Evolutionary conservation across 2,329 filamentous ascomycete genomes (phyloP).

Genomic region (Sordariomycetes sp.): DNA sequence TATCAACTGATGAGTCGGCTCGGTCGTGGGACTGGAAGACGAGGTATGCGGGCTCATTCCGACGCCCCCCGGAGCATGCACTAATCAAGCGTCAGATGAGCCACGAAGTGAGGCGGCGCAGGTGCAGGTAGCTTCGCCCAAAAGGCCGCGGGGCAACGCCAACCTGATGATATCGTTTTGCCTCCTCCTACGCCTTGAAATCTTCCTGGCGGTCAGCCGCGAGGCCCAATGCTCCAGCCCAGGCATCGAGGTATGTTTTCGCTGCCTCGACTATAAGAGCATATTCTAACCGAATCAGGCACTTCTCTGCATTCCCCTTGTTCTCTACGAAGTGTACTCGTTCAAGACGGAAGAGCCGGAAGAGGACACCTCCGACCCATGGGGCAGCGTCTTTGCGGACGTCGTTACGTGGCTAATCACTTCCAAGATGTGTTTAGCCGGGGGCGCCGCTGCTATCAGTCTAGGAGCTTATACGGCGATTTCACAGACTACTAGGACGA

Average conservation of each 20-base stretch:
- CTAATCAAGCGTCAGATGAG: background rate
- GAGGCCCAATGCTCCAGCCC: slow-evolving; percentile 35
- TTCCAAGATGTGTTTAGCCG: slow-evolving; percentile 18
- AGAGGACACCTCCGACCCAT: slow-evolving; percentile 30
- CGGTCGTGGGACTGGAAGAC: slow-evolving; percentile 11
- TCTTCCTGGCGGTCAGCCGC: slow-evolving; percentile 28
- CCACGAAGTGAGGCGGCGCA: background rate
- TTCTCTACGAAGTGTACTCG: slow-evolving; percentile 6
- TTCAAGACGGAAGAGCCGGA: slow-evolving; percentile 7
- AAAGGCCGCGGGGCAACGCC: slow-evolving; percentile 31
- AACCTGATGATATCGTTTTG: slow-evolving; percentile 27
- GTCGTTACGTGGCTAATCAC: slow-evolving; percentile 30
- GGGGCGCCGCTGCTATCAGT: slow-evolving; percentile 23
- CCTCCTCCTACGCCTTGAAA: slow-evolving; percentile 32
- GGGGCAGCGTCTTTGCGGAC: slow-evolving; percentile 33
- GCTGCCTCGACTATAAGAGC: background rate
- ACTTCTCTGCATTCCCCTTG: slow-evolving; percentile 4
- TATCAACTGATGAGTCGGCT: slow-evolving; percentile 19
- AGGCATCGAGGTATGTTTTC: slow-evolving; percentile 27
- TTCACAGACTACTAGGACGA: slow-evolving; percentile 26
- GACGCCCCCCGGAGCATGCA: background rate
- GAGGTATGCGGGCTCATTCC: background rate
- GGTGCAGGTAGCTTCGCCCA: slow-evolving; percentile 18
- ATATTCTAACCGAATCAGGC: background rate
- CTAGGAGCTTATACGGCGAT: slow-evolving; percentile 26